phyloP scores from a whole-genome alignment of 2,329 filamentous ascomycete genomes.

The Cytospora mali region DNA sequence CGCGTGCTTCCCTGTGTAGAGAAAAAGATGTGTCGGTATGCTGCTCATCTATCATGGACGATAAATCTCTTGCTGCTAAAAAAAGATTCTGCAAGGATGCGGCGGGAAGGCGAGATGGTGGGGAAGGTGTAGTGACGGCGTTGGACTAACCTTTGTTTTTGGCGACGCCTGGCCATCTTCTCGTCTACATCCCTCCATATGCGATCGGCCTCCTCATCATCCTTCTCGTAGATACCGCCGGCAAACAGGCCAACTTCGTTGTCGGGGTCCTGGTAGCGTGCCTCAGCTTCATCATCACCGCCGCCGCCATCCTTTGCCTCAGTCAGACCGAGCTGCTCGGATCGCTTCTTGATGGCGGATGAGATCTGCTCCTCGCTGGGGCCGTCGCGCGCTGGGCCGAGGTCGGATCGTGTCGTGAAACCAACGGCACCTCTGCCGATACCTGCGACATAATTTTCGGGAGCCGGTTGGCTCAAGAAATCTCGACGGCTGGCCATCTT shows the following conservation, averaged over 20 bases:
- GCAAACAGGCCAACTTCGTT: constrained; percentile 96
- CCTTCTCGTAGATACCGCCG: constrained; percentile 92
- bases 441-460: constrained; percentile 91
- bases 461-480: constrained; percentile 84
- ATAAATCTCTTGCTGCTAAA: constrained; percentile 63
- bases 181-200: constrained; percentile 97
- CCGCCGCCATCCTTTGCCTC: constrained; percentile 61
- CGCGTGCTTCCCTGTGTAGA: constrained; percentile 85
- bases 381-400: constrained; percentile 91
- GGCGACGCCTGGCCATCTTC: constrained; percentile 90
- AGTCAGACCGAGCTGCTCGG: constrained; percentile 73
- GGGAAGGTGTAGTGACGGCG: constrained; percentile 37
- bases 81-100: background rate
- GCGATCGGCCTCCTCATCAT: constrained; percentile 95
- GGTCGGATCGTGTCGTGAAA: constrained; percentile 95
- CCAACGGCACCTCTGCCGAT: constrained; percentile 96
- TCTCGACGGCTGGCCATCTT: constrained; percentile 70
- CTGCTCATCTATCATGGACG: constrained; percentile 69
- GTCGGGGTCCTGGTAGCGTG: constrained; percentile 91
- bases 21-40: constrained; percentile 71
- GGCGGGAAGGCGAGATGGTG: too few relatives aligned
- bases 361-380: constrained; percentile 98
- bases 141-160: constrained; percentile 77
- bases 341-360: constrained; percentile 92
- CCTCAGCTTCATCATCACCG: constrained; percentile 69